Evolutionary conservation across 208 protist genomes (phyloP), one percentile per base, ranked within the genome.

Genomic region (Wallacemonas rigidus): DNA sequence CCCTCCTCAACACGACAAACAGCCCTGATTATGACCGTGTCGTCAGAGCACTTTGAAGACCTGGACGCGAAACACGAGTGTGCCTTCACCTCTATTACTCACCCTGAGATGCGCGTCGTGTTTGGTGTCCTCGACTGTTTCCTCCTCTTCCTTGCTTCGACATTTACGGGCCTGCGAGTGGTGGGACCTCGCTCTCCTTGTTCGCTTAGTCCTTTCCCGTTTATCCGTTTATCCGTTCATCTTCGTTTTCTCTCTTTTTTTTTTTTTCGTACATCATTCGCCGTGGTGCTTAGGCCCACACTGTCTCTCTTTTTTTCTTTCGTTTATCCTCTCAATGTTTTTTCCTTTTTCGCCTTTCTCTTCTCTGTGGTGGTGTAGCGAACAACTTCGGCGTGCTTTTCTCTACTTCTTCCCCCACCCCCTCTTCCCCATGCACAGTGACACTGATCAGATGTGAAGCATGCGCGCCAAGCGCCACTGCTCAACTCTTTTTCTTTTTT

Each of bases 261-360:
- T 57, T 57, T 35, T 15, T 35, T 35, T 57, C 35, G 53, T n/a
- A 17, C 53, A 26, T 17, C 53, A 57, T 57, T 57, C 53, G 53
- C 53, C 57, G 36, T 44, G 57, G 38, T 44, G 57, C 39, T 63
- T 63, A 8, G 17, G 17, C 38, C 57, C 57, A 44, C 57, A 63
- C 26, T 44, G 36, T 44, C 36, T 35, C 53, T 68, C 14, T 53
- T 53, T n/a, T 68, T 68, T 9, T 54, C 5, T 68, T 68, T 43
- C 7, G 7, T 36, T 36, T 26, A 26, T 26, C 26, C 26, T 26
- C 35, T 12, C 56, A 36, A 11, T 17, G 14, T 64, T 64, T 64
- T 64, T 5, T 64, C 56, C 44, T 64, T 47, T 40, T 44, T 44
- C 41, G 36, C 26, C 17, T 57, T 57, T 38, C 39, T 36, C 1